Conservation (phyloP, 2,329 filamentous ascomycete genomes). For the Pestalotiopsis sp. region DNA sequence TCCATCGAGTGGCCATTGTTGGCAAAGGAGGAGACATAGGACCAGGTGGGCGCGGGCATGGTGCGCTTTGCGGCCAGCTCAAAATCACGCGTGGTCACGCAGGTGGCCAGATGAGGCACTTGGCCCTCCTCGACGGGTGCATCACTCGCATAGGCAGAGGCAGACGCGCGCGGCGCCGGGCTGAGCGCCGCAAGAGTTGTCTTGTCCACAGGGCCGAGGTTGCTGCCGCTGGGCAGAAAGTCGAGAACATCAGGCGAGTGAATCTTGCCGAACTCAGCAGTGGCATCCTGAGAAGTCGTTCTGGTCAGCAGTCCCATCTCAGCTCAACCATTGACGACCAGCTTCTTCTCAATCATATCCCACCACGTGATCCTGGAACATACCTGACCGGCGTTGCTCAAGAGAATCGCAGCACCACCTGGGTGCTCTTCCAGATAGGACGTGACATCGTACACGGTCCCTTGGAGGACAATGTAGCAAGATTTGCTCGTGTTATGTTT, state of each 20-base stretch:
- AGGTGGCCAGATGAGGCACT: slow-evolving; percentile 30
- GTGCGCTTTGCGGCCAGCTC: slow-evolving; percentile 49
- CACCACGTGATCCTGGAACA: slow-evolving; percentile 10
- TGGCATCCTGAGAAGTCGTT: slow-evolving; percentile 29
- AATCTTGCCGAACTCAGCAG: slow-evolving; percentile 32
- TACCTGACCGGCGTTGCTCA: slow-evolving; percentile 32
- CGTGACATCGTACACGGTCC: slow-evolving; percentile 39
- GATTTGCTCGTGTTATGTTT: slow-evolving; percentile 35
- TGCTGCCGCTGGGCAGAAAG: slow-evolving; percentile 32
- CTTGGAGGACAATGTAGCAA: slow-evolving; percentile 39
- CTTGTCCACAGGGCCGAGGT: slow-evolving; percentile 28
- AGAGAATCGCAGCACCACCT: slow-evolving; percentile 31
- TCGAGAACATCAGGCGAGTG: slow-evolving; percentile 31
- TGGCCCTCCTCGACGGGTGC: background rate
- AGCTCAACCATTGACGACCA: background rate
- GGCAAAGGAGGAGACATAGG: slow-evolving; percentile 31
- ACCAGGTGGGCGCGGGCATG: slow-evolving; percentile 61
- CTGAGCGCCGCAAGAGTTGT: slow-evolving; percentile 24
- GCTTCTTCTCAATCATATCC: background rate
- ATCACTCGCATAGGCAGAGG: slow-evolving; percentile 7
- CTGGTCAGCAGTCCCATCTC: background rate
- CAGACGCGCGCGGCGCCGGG: slow-evolving; percentile 14
- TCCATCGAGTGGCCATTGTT: slow-evolving; percentile 31
- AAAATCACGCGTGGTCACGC: slow-evolving; percentile 48
- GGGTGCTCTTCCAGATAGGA: slow-evolving; percentile 35